Conservation (phyloP, 1,139 yeast species). For the Keqinozyma sinolaborantium region DNA sequence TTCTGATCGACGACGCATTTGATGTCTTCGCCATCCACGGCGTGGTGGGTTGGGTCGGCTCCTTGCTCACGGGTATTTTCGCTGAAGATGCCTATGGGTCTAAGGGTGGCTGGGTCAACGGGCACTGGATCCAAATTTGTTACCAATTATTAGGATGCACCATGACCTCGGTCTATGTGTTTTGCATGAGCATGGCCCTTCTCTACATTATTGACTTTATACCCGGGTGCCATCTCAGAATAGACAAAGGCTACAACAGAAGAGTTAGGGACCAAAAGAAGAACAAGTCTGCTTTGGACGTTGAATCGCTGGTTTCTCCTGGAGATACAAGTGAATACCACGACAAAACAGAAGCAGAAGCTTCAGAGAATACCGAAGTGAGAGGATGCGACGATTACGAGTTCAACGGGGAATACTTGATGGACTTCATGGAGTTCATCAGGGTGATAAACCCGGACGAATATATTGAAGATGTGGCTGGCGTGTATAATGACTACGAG, state of each 20-base stretch:
- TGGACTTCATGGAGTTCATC: constrained; percentile 47
- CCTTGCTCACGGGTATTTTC: constrained; percentile 41
- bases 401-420: constrained; percentile 49
- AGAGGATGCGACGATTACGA: constrained; percentile 49
- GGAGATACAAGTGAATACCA: constrained; percentile 7
- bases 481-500: constrained; percentile 1
- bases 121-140: constrained; percentile 46
- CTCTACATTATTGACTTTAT: constrained; percentile 39
- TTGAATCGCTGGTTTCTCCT: constrained; percentile 18
- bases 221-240: constrained; percentile 47
- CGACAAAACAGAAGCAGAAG: constrained; percentile 6
- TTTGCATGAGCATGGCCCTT: constrained; percentile 31
- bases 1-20: constrained; percentile 41
- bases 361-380: constrained; percentile 35
- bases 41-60: constrained; percentile 41
- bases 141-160: constrained; percentile 45
- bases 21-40: constrained; percentile 48
- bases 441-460: constrained; percentile 42
- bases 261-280: constrained; percentile 21
- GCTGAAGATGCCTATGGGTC: constrained; percentile 31
- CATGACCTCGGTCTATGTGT: constrained; percentile 38
- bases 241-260: constrained; percentile 39
- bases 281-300: constrained; percentile 8
- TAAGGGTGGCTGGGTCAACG: constrained; percentile 48
- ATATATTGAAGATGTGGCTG: constrained; percentile 20